phyloP scores from a whole-genome alignment of 202 grass and related monocot species.

The Dendrocalamus latiflorus region DNA sequence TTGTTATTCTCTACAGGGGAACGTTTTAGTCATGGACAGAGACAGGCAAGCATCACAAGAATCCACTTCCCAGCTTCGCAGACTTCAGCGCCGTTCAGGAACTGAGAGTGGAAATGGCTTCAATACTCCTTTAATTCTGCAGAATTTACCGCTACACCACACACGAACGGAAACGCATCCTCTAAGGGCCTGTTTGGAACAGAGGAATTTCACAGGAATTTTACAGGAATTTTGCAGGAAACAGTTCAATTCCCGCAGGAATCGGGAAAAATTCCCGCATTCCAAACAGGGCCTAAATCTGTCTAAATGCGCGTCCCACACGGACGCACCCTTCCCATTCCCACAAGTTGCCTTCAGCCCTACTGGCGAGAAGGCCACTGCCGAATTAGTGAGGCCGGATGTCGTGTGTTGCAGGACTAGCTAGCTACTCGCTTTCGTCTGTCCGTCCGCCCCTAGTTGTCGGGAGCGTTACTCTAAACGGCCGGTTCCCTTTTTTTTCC shows the following conservation, averaged over 20 bases:
- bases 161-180: too few relatives aligned
- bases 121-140: too few relatives aligned
- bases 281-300: too few relatives aligned
- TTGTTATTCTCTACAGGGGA: not conserved
- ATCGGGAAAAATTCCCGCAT: too few relatives aligned
- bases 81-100: not conserved
- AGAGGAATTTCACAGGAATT: too few relatives aligned
- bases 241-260: too few relatives aligned
- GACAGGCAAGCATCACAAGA: not conserved
- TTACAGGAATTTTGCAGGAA: too few relatives aligned
- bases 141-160: too few relatives aligned
- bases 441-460: not conserved
- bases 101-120: too few relatives aligned
- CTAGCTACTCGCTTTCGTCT: not conserved
- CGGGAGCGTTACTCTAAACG: not conserved
- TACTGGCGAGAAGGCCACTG: not conserved
- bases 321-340: not conserved
- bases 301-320: too few relatives aligned
- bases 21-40: not conserved
- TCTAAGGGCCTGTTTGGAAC: too few relatives aligned
- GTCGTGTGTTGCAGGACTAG: not conserved
- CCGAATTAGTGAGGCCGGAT: not conserved
- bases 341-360: not conserved
- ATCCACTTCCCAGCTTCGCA: not conserved
- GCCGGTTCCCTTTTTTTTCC: too few relatives aligned